phyloP scores from a whole-genome alignment of 352 stramenopile species.

The Hyaloperonospora brassicae region DNA sequence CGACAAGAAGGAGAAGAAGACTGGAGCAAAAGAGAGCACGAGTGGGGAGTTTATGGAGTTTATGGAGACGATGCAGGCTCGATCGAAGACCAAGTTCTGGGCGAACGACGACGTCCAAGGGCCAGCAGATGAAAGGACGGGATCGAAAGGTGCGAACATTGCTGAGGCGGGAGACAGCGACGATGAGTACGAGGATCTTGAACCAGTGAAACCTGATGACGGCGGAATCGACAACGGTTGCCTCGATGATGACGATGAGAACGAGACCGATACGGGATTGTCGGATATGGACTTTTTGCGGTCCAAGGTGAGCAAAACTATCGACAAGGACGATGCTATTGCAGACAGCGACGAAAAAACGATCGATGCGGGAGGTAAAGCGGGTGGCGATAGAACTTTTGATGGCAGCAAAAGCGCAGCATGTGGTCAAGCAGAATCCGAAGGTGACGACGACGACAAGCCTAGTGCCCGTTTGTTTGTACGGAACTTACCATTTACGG shows the following conservation, averaged over 20 bases:
- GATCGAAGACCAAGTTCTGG: conserved; percentile 86
- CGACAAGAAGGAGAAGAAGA: conserved; percentile 24
- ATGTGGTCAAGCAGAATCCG: conserved; percentile 7
- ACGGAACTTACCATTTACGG: conserved; percentile 94
- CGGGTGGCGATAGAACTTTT: conserved; percentile 4
- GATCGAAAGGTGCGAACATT: conserved; percentile 23
- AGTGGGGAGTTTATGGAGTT: conserved; percentile 83
- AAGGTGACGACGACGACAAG: conserved; percentile 25
- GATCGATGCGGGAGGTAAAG: conserved; percentile 32
- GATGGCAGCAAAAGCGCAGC: conserved; percentile 5
- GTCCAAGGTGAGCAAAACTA: conserved; percentile 89
- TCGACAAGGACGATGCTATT: conserved; percentile 48
- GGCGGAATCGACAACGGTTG: conserved; percentile 25
- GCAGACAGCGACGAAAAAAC: conserved; percentile 25
- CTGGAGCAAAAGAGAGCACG: conserved; percentile 14
- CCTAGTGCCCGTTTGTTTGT: conserved; percentile 91
- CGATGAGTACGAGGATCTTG: conserved; percentile 35
- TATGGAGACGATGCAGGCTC: conserved; percentile 86
- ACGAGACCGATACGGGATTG: conserved; percentile 29
- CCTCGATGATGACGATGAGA: conserved; percentile 19
- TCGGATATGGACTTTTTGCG: conserved; percentile 92
- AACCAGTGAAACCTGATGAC: conserved; percentile 22
- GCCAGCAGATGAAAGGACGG: conserved; percentile 17
- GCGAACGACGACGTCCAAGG: conserved; percentile 84
- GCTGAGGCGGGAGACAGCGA: conserved; percentile 28